These are phyloP conservation scores for Aspergillus hancockii DNA, from an alignment of 495 filamentous ascomycete species.

Conservation along the genomic window DNA sequence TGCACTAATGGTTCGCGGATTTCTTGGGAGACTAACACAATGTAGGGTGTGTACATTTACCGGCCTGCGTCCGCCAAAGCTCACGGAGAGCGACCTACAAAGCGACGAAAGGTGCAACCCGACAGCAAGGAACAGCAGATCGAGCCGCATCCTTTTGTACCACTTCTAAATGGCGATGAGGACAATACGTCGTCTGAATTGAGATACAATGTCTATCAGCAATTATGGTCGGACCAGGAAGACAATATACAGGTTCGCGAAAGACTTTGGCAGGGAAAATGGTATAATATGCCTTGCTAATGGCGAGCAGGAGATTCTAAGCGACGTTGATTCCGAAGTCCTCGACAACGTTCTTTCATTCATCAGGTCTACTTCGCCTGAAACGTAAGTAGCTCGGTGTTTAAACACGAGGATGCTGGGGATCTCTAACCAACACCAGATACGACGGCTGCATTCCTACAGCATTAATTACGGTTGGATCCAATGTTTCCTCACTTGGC, in stretches of 20 bases:
- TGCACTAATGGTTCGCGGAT: background rate
- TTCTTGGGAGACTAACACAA: conserved; percentile 14
- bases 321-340: conserved; percentile 54
- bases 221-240: conserved; percentile 69
- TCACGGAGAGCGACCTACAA: conserved; percentile 55
- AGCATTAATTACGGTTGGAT: conserved; percentile 79
- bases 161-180: conserved; percentile 65
- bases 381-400: conserved; percentile 34
- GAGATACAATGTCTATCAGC: conserved; percentile 63
- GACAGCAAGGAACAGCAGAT: conserved; percentile 21
- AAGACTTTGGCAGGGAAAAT: background rate
- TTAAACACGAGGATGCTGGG: background rate
- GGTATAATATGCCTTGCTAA: conserved; percentile 7
- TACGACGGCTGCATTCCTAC: conserved; percentile 65
- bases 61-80: conserved; percentile 44
- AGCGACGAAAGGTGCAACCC: conserved; percentile 58
- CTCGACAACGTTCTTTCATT: conserved; percentile 70
- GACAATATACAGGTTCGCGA: conserved; percentile 63
- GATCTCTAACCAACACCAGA: conserved; percentile 28
- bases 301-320: conserved; percentile 31
- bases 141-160: conserved; percentile 49
- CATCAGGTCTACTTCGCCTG: conserved; percentile 50
- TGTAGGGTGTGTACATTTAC: conserved; percentile 72
- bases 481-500: conserved; percentile 79
- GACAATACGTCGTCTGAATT: conserved; percentile 46